These are phyloP conservation scores for Oidiodendron maius DNA, from an alignment of 495 filamentous ascomycete species.

Conservation along the genomic window DNA sequence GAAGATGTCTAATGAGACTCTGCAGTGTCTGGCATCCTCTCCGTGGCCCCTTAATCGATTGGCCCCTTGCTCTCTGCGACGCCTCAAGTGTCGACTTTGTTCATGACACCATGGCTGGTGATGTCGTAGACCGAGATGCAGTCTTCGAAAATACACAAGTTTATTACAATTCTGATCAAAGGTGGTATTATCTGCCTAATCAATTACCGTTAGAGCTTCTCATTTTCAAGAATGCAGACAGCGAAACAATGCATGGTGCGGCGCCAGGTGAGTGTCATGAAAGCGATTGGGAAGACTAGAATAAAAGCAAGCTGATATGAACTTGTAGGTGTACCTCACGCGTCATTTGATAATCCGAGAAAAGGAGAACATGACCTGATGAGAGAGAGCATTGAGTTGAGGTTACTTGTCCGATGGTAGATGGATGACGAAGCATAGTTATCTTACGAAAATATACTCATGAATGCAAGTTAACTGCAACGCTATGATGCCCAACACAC, in stretches of 20 bases:
- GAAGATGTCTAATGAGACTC: neutral
- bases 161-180: conserved; percentile 14
- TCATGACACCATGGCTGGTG: conserved; percentile 6
- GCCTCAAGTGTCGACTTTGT: conserved; percentile 18
- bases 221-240: conserved; percentile 28
- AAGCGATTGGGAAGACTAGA: neutral
- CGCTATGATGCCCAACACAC: neutral
- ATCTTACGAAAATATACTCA: neutral
- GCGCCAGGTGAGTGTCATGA: neutral
- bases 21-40: conserved; percentile 23
- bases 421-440: neutral
- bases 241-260: neutral
- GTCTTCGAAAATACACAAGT: conserved; percentile 11
- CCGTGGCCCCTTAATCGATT: conserved; percentile 20
- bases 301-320: neutral
- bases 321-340: neutral
- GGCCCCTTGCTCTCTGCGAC: conserved; percentile 27
- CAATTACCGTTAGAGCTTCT: conserved; percentile 24
- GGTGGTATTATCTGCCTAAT: conserved; percentile 26
- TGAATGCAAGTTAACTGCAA: neutral
- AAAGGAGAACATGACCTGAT: neutral
- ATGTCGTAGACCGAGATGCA: conserved; percentile 8
- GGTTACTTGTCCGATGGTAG: neutral
- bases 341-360: neutral
- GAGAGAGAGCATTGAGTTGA: conserved; percentile 3